Evolutionary conservation across 2,329 filamentous ascomycete species (phyloP).

Genomic region (Botrytis hyacinthi): DNA sequence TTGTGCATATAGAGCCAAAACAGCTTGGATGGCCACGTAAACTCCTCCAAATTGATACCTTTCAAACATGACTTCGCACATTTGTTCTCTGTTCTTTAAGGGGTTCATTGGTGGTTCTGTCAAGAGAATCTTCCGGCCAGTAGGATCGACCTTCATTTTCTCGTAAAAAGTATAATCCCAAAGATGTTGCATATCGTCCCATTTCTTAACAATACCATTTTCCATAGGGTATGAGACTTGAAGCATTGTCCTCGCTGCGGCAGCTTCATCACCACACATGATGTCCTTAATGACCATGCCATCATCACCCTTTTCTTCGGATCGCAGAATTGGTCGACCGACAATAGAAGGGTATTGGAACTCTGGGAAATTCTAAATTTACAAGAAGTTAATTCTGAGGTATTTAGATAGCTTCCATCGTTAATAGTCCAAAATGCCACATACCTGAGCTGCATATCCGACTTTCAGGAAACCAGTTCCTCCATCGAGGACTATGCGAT

Average conservation of each 20-base stretch:
- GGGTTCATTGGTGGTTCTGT: constrained; percentile 99
- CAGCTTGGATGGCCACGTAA: constrained; percentile 96
- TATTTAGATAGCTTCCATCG: constrained; percentile 2
- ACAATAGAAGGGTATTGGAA: constrained; percentile 98
- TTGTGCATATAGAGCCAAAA: constrained; percentile 93
- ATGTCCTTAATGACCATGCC: constrained; percentile 90
- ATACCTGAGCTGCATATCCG: constrained; percentile 88
- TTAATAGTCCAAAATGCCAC: constrained; percentile 30
- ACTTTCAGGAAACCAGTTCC: constrained; percentile 99
- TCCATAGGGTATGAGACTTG: constrained; percentile 99
- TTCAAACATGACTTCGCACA: constrained; percentile 99
- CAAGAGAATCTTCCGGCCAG: constrained; percentile 92
- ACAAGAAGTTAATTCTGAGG: constrained; percentile 20
- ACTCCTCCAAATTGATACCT: constrained; percentile 94
- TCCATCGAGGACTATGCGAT: constrained; percentile 84
- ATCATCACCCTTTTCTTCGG: constrained; percentile 72
- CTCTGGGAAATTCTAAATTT: constrained; percentile 87
- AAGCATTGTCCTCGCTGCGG: constrained; percentile 91
- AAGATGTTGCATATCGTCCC: constrained; percentile 99
- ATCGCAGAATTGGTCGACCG: constrained; percentile 93
- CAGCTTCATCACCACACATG: constrained; percentile 99
- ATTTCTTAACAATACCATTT: constrained; percentile 98
- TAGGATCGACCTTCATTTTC: constrained; percentile 90
- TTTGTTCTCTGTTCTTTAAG: constrained; percentile 92
- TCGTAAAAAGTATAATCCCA: constrained; percentile 99